Percentiles rank a stretch among this genome's conserved stretches.
phyloP scores from a whole-genome alignment of 2,329 filamentous ascomycete genomes.

The Fusarium sp. region DNA sequence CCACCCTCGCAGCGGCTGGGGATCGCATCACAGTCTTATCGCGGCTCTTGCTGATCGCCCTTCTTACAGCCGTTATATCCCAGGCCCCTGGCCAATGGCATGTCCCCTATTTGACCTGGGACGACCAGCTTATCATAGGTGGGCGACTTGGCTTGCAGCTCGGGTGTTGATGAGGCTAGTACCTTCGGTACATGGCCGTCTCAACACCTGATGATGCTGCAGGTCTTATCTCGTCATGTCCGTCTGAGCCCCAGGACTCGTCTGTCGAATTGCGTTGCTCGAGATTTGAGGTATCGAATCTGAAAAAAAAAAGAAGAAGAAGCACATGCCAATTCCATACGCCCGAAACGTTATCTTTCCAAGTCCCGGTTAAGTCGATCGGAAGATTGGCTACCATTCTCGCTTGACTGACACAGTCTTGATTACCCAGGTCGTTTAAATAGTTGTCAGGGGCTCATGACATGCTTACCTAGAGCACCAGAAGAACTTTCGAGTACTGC shows the following conservation, averaged over 20 bases:
- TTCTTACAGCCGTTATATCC: constrained; percentile 21
- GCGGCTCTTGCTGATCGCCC: constrained; percentile 30
- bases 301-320: not conserved
- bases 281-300: constrained; percentile 13
- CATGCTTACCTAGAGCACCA: constrained; percentile 1
- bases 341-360: constrained; percentile 21
- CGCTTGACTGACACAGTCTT: constrained; percentile 19
- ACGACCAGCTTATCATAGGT: constrained; percentile 36
- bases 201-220: constrained; percentile 18
- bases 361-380: constrained; percentile 2
- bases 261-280: constrained; percentile 14
- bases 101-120: constrained; percentile 32
- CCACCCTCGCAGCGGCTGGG: constrained; percentile 14
- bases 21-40: constrained; percentile 28
- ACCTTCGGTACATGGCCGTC: constrained; percentile 29
- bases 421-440: not conserved
- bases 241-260: constrained; percentile 2
- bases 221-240: constrained; percentile 40
- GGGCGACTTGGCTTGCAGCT: constrained; percentile 39
- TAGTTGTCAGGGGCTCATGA: constrained; percentile 7
- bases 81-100: constrained; percentile 33
- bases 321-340: constrained; percentile 15
- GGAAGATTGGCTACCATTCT: constrained; percentile 8
- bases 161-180: constrained; percentile 29
- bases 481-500: not conserved